phyloP scores from a whole-genome alignment of 1,139 yeast genomes.

The Hyphopichia buzzinii region DNA sequence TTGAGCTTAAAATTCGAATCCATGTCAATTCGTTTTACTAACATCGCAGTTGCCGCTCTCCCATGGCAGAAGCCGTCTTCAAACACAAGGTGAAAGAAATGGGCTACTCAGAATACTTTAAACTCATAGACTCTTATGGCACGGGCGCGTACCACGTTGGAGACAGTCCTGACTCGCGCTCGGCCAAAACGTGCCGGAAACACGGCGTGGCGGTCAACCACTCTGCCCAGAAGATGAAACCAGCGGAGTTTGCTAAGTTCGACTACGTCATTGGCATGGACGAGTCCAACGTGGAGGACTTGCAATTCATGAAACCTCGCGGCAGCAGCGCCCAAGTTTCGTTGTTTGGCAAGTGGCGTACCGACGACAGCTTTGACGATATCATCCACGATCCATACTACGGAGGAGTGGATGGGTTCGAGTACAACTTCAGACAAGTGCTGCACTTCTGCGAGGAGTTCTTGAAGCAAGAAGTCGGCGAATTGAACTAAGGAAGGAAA shows the following conservation, averaged over 20 bases:
- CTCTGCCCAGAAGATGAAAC: conserved; percentile 64
- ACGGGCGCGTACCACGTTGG: conserved; percentile 86
- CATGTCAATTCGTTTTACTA: too few relatives aligned
- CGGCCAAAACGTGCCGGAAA: conserved; percentile 62
- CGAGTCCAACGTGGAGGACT: conserved; percentile 57
- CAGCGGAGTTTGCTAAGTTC: conserved; percentile 61
- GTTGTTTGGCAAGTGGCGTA: conserved; percentile 78
- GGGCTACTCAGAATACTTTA: conserved; percentile 42
- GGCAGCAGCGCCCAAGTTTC: conserved; percentile 48
- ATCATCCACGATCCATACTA: conserved; percentile 90
- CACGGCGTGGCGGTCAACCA: conserved; percentile 79
- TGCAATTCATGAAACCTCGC: conserved; percentile 60
- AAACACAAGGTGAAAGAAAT: conserved; percentile 55
- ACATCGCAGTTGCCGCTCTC: conserved; percentile 74
- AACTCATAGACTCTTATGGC: conserved; percentile 79
- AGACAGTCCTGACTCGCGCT: conserved; percentile 74
- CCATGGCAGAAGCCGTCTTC: conserved; percentile 97
- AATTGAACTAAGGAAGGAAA: conserved; percentile 2
- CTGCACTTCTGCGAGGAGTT: conserved; percentile 70
- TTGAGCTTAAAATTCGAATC: too few relatives aligned
- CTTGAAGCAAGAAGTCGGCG: conserved; percentile 47
- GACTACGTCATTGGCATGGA: conserved; percentile 92
- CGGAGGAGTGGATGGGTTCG: conserved; percentile 83
- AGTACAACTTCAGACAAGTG: conserved; percentile 71
- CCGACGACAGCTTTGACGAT: conserved; percentile 45